Evolutionary conservation across 495 filamentous ascomycete species (phyloP), one percentile per base, ranked within the genome.

Genomic region (Neurospora africana): DNA sequence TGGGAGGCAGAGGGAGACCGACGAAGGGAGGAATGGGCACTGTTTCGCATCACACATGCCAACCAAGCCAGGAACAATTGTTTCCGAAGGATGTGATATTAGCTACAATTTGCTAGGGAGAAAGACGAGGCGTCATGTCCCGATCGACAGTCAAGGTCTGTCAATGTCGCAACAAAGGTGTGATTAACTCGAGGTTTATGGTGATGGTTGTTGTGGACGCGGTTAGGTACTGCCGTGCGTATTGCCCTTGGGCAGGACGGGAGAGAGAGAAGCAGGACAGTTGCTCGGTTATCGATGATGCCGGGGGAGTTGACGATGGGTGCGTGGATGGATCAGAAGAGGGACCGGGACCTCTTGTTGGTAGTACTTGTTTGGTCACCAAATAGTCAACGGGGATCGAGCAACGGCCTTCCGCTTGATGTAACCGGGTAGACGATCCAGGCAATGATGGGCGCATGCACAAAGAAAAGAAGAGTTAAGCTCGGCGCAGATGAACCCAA

Each of bases 21-120:
- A 61, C 53, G 53, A 61, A 27, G 53, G 53, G 33, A 75, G 72
- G 73, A 72, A 74, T 70, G 70, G 74, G 61, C 70, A 72, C 69
- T 75, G 75, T 69, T 61, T 67, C 40, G 69, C 47, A 65, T 39
- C 73, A 75, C 76, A 76, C 76, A 79, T 79, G 77, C 79, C 78
- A 80, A 75, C 58, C 75, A 74, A 74, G 76, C 76, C 76, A 69
- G 76, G 73, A 74, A 68, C 67, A 77, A 44, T 69, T 72, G 39
- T 23, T 73, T 68, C 70, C 75, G 65, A 71, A 73, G 74, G 69
- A 47, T 39, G 67, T 36, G 71, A 68, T 73, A 53, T 70, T 19
- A 70, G 47, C 41, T 41, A 43, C 69, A 47, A 47, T 47, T 47
- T 35, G 53, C 53, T 61, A 61, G 53, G 53, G 53, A 61, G 53